Evolutionary conservation across 495 filamentous ascomycete species (phyloP).

Genomic region (Neurospora sp.): DNA sequence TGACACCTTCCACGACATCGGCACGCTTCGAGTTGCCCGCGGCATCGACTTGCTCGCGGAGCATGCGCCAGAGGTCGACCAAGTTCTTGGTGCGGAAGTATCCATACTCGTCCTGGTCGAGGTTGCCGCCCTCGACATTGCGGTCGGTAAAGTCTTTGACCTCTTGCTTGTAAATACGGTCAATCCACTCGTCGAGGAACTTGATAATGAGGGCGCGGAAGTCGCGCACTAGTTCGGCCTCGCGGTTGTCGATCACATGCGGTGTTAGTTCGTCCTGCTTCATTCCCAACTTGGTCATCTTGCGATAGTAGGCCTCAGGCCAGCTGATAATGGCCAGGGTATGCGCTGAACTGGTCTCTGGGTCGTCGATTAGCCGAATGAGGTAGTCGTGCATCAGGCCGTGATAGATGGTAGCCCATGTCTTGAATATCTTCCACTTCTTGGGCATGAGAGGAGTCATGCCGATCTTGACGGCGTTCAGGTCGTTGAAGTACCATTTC

Average conservation of each 20-base stretch:
- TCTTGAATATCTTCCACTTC: conserved; percentile 94
- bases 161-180: conserved; percentile 74
- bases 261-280: conserved; percentile 60
- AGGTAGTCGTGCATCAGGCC: conserved; percentile 90
- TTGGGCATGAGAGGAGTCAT: conserved; percentile 87
- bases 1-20: conserved; percentile 85
- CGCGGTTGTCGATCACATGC: conserved; percentile 78
- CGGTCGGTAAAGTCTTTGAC: conserved; percentile 67
- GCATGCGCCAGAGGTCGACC: conserved; percentile 94
- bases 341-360: conserved; percentile 63
- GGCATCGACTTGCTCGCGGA: conserved; percentile 78
- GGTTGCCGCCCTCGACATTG: conserved; percentile 55
- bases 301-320: conserved; percentile 89
- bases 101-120: conserved; percentile 78
- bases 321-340: conserved; percentile 87
- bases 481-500: conserved; percentile 95
- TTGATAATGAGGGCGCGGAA: conserved; percentile 92
- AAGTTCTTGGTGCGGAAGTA: conserved; percentile 83
- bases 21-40: conserved; percentile 69
- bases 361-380: conserved; percentile 67
- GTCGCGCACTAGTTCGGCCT: conserved; percentile 79
- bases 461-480: conserved; percentile 81
- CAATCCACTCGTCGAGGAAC: conserved; percentile 95
- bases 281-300: conserved; percentile 86
- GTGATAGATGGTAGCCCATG: conserved; percentile 84